Evolutionary conservation across 768 basidiomycete species (phyloP), one percentile per base, ranked within the genome.

Genomic region (Guyanaporus albipodus): DNA sequence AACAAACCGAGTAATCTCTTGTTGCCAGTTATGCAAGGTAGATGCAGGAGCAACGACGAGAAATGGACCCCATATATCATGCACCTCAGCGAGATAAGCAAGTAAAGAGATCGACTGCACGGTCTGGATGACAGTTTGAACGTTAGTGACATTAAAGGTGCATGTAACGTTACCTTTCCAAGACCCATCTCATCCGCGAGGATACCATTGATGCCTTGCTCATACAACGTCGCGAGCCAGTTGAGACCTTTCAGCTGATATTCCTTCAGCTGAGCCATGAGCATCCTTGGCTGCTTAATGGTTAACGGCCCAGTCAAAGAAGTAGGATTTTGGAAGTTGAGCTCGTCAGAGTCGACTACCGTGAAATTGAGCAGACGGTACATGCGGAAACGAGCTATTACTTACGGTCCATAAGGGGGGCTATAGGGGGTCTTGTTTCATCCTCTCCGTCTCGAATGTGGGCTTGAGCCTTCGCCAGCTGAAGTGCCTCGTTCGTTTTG

Each of bases 1-100:
- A 5, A 96, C 91, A 62, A 99, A 99, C 21, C 93, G 85, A 15
- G 93, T 89, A 45, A 99, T 75, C 66, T 99, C 96, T 62, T 98
- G 96, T 63, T 98, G 95, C 96, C 96, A 99, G 61, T 98, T 98
- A 67, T 98, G 95, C 49, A 99, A 74, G 0, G 96, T 99, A 6
- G 95, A 96, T 3, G 92, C 88, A 6, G 96, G 96, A 2, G 96
- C 92, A 32, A 99, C 93, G 39, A 99, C 94, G 18, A 99, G 77
- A 75, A 99, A 99, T 11, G 96, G 96, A 0, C 96, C 96, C 96
- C 96, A 99, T 48, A 98, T 96, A 60, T 98, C 90, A 62, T 98
- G 96, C 0, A 83, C 83, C 70, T 99, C 96, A 1, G 95, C 94
- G 14, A 99, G 82, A 67, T 98, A 95, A 7, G 94, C 90, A 37